A percentile compares a stretch with the other conserved stretches of the same genome.
Evolutionary conservation across 75 land plant species (phyloP).

Genomic region (Pinus taeda): DNA sequence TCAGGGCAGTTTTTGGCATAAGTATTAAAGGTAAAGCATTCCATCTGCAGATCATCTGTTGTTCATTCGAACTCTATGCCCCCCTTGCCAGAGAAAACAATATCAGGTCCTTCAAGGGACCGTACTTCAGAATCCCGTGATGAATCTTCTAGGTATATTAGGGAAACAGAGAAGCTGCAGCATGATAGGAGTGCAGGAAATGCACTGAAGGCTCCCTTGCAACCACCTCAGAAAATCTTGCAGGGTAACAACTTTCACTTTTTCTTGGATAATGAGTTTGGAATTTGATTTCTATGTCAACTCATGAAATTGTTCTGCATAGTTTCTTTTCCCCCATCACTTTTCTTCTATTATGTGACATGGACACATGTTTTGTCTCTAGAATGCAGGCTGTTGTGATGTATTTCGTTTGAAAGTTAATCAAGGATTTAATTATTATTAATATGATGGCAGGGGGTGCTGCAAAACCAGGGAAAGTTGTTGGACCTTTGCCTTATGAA

Average conservation of each 20-base stretch:
- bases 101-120: slow-evolving; percentile 22
- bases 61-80: slow-evolving; percentile 38
- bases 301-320: neutral
- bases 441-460: slow-evolving; percentile 21
- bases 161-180: slow-evolving; percentile 26
- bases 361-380: neutral
- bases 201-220: slow-evolving; percentile 11
- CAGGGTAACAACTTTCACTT: slow-evolving; percentile 3
- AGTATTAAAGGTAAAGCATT: neutral
- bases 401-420: neutral
- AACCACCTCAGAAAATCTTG: neutral
- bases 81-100: slow-evolving; percentile 21
- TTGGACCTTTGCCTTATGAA: slow-evolving; percentile 55
- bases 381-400: neutral
- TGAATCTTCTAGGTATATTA: slow-evolving; percentile 23
- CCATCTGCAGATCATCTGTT: slow-evolving; percentile 42
- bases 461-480: slow-evolving; percentile 74
- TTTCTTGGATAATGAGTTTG: neutral
- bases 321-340: neutral
- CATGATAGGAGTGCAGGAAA: neutral
- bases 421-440: neutral
- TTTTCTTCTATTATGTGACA: neutral
- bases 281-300: neutral
- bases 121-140: slow-evolving; percentile 33
- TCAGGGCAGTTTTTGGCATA: neutral